Evolutionary conservation across 129 eudicot species (phyloP).

Genomic region (Centrapalus pauciflorus): DNA sequence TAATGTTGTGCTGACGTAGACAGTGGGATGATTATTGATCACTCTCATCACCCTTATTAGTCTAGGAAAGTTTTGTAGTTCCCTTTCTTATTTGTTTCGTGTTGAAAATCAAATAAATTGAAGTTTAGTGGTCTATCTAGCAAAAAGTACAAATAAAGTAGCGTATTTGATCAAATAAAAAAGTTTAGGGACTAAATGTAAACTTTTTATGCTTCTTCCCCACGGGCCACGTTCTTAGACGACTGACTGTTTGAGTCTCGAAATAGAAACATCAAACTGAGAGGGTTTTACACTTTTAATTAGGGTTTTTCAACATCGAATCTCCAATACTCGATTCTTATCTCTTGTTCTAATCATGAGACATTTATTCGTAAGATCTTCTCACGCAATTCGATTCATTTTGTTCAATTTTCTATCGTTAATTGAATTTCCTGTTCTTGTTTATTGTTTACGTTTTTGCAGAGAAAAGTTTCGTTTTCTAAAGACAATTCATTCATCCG

Average conservation of each 20-base stretch:
- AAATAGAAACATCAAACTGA: background rate
- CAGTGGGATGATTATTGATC: no score
- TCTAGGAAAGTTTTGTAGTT: background rate
- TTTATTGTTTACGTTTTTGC: constrained; percentile 15
- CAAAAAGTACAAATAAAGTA: background rate
- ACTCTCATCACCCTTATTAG: no score
- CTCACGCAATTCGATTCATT: background rate
- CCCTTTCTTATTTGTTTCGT: background rate
- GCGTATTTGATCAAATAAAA: background rate
- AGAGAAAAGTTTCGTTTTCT: constrained; percentile 36
- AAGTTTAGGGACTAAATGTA: background rate
- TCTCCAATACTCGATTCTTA: background rate
- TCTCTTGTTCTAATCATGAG: constrained; percentile 5
- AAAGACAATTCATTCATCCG: constrained; percentile 33
- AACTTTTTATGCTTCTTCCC: background rate
- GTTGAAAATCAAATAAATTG: background rate
- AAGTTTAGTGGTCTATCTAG: background rate
- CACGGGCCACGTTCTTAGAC: background rate
- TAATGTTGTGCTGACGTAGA: no score
- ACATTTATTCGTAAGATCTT: constrained; percentile 12
- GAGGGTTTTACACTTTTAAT: constrained; percentile 27
- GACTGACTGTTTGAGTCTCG: background rate
- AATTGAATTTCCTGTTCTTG: background rate
- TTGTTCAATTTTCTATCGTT: background rate
- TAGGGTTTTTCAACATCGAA: constrained; percentile 26